These are phyloP conservation scores for Colletotrichum sp. DNA, from an alignment of 2,329 filamentous ascomycete species.

Conservation along the genomic window DNA sequence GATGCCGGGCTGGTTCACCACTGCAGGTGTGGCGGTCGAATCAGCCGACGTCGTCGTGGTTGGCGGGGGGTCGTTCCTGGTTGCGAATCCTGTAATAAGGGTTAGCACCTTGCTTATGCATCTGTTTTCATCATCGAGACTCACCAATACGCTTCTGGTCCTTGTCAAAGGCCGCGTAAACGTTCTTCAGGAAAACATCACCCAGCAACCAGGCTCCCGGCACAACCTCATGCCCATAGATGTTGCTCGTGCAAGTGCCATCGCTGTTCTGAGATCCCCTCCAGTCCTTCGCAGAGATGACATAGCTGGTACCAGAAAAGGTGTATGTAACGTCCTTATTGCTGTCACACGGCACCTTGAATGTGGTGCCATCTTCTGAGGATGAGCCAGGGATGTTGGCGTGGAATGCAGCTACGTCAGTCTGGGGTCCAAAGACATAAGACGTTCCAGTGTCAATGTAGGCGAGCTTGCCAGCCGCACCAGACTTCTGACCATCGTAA, in stretches of 20 bases:
- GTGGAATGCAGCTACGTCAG: conserved; percentile 69
- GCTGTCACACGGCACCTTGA: conserved; percentile 74
- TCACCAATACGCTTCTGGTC: conserved; percentile 69
- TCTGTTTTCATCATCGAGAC: conserved; percentile 20
- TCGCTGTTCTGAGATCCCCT: conserved; percentile 50
- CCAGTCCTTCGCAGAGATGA: conserved; percentile 74
- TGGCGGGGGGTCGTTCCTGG: conserved; percentile 29
- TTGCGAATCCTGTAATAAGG: conserved; percentile 38
- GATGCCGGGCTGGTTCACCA: conserved; percentile 5
- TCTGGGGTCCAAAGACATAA: conserved; percentile 73
- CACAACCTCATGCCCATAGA: conserved; percentile 75
- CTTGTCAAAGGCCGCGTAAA: conserved; percentile 84
- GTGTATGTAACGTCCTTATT: conserved; percentile 63
- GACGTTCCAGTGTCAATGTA: conserved; percentile 88
- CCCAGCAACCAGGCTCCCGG: conserved; percentile 77
- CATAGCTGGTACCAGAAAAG: conserved; percentile 71
- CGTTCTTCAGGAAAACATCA: conserved; percentile 87
- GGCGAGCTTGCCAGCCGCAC: conserved; percentile 61
- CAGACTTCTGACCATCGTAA: conserved; percentile 62
- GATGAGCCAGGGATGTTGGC: conserved; percentile 66
- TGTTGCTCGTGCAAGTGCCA: conserved; percentile 70
- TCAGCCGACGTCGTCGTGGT: background rate
- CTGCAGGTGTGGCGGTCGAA: background rate
- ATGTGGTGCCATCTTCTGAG: conserved; percentile 64
- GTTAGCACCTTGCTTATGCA: background rate